phyloP scores from a whole-genome alignment of 305 asterid genomes.

The Ilex paraguariensis region DNA sequence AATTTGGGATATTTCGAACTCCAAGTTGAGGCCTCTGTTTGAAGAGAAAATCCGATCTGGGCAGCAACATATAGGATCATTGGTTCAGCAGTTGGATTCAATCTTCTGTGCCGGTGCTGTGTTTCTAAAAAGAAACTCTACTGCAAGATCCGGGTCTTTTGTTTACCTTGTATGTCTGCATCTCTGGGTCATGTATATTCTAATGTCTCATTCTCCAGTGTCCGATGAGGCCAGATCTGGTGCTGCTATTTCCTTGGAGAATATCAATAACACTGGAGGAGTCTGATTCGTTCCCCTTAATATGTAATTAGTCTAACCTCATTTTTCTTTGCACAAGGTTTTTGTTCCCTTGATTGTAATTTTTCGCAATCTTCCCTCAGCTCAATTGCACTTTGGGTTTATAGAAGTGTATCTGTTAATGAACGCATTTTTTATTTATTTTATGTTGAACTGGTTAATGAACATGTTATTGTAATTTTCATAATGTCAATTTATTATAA shows the following conservation, averaged over 20 bases:
- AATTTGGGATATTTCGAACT: constrained; percentile 35
- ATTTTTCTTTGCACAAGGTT: no score
- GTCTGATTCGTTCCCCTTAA: constrained; percentile 22
- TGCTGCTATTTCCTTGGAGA: constrained; percentile 77
- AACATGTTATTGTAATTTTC: no score
- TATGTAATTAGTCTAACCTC: background rate
- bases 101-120: constrained; percentile 64
- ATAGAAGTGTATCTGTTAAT: no score
- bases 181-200: constrained; percentile 79
- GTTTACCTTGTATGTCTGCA: constrained; percentile 79
- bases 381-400: no score
- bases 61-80: constrained; percentile 63
- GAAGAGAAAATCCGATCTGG: constrained; percentile 64
- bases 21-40: constrained; percentile 49
- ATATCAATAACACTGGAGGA: constrained; percentile 70
- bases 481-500: no score
- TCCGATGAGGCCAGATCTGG: constrained; percentile 55
- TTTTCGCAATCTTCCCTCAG: no score
- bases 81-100: constrained; percentile 75
- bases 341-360: background rate
- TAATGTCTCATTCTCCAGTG: constrained; percentile 57
- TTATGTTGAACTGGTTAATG: no score
- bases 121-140: constrained; percentile 63
- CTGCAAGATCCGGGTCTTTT: constrained; percentile 58
- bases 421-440: no score